Conservation (phyloP, 2,329 filamentous ascomycete genomes). For the Pseudogymnoascus sp. region DNA sequence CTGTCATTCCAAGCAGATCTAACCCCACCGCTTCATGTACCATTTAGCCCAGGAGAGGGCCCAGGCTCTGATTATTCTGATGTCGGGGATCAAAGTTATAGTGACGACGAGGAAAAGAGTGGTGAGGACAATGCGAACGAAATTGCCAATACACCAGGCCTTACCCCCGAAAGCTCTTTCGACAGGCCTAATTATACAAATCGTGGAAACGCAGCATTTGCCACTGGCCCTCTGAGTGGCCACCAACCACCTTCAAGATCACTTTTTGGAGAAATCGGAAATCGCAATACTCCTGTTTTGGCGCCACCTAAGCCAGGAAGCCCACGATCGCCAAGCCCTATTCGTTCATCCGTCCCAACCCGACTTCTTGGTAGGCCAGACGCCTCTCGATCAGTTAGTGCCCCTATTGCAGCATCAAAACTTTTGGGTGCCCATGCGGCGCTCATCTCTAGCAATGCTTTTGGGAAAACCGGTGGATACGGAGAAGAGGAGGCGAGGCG, state of each 20-base stretch:
- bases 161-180: constrained; percentile 52
- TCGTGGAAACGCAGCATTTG: constrained; percentile 28
- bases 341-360: constrained; percentile 49
- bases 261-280: constrained; percentile 47
- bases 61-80: constrained; percentile 14
- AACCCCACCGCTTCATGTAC: constrained; percentile 22
- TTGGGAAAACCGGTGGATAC: constrained; percentile 18
- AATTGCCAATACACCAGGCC: constrained; percentile 46
- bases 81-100: constrained; percentile 34
- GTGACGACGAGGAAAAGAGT: constrained; percentile 42
- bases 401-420: constrained; percentile 50
- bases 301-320: constrained; percentile 44
- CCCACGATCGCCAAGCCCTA: constrained; percentile 64
- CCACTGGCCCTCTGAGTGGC: constrained; percentile 21
- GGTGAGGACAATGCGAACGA: constrained; percentile 58
- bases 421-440: constrained; percentile 39
- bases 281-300: constrained; percentile 44
- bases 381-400: constrained; percentile 48
- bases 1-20: constrained; percentile 19
- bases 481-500: constrained; percentile 22
- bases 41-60: constrained; percentile 24
- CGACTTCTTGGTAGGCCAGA: constrained; percentile 39
- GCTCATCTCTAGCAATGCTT: constrained; percentile 25
- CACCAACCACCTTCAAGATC: constrained; percentile 32
- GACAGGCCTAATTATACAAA: constrained; percentile 37